A percentile compares a stretch with the other conserved stretches of the same genome.
Evolutionary conservation across 2,329 filamentous ascomycete species (phyloP).

Genomic region (Raffaelea ambrosiae): DNA sequence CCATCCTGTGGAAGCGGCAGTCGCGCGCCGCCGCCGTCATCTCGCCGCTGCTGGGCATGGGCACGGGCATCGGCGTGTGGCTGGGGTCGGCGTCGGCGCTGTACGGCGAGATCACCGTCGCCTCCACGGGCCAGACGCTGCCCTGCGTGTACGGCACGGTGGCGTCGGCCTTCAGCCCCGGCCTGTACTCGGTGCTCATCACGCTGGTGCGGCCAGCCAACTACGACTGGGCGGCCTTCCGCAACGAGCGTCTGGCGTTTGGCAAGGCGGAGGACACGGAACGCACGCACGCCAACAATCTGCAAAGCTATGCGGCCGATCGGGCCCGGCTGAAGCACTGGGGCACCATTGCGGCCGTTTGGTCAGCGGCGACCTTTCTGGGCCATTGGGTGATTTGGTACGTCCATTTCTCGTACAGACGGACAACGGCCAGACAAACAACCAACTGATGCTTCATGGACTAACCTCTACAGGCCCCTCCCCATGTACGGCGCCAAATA

Average conservation of each 20-base stretch:
- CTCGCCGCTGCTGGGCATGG: slow-evolving; percentile 39
- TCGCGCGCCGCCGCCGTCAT: slow-evolving; percentile 39
- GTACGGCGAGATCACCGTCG: slow-evolving; percentile 37
- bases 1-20: slow-evolving; percentile 43
- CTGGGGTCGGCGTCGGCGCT: slow-evolving; percentile 36
- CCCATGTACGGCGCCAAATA: slow-evolving; percentile 46
- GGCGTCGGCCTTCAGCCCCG: slow-evolving; percentile 25
- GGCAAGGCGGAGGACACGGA: too few species aligned
- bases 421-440: too few species aligned
- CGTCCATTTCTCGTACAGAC: slow-evolving; percentile 8
- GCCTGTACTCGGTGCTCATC: slow-evolving; percentile 8
- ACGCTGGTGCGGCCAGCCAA: slow-evolving; percentile 8
- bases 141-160: slow-evolving; percentile 46
- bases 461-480: slow-evolving; percentile 26
- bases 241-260: slow-evolving; percentile 31
- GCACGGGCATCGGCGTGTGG: slow-evolving; percentile 44
- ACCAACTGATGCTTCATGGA: neutral
- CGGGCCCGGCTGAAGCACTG: slow-evolving; percentile 34
- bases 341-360: slow-evolving; percentile 34
- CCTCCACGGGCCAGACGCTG: slow-evolving; percentile 36
- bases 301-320: slow-evolving; percentile 18
- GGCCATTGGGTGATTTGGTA: slow-evolving; percentile 45
- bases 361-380: slow-evolving; percentile 40
- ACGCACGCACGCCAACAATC: slow-evolving; percentile 12
- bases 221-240: slow-evolving; percentile 20